Evolutionary conservation across 495 filamentous ascomycete genomes (phyloP).

Genomic region (Aspergillus saccharolyticus): DNA sequence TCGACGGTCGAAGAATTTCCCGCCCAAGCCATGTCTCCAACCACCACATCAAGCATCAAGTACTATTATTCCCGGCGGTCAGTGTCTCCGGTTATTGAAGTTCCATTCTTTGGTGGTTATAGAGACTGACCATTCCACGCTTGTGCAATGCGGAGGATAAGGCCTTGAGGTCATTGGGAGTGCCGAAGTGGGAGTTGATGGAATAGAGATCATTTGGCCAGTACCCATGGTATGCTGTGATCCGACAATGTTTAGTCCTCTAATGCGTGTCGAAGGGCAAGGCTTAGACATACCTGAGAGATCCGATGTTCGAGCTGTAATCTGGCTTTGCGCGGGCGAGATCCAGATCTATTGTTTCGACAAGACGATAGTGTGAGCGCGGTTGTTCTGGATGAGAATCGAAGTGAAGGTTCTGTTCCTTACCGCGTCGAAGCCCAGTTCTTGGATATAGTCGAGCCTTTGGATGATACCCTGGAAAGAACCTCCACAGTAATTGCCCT

Average conservation of each 20-base stretch:
- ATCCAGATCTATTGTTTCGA: background rate
- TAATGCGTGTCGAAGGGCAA: background rate
- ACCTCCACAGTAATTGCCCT: conserved; percentile 1
- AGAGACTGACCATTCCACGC: background rate
- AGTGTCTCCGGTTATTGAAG: background rate
- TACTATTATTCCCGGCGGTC: background rate
- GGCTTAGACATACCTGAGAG: background rate
- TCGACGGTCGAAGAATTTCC: background rate
- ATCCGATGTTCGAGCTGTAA: background rate
- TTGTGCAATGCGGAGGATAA: background rate
- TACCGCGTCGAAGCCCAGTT: conserved; percentile 2
- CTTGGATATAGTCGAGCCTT: background rate
- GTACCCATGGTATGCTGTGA: conserved; percentile 1
- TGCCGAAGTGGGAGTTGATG: conserved; percentile 3
- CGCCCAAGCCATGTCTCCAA: conserved; percentile 1
- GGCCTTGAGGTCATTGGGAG: background rate
- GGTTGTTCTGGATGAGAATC: too few relatives aligned
- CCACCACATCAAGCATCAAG: conserved; percentile 3
- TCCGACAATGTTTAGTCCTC: background rate
- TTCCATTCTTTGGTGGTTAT: background rate
- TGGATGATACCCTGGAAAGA: conserved; percentile 2
- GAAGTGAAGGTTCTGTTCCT: background rate
- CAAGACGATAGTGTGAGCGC: background rate
- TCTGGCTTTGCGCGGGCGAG: background rate
- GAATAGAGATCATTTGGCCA: conserved; percentile 5